Evolutionary conservation across 345 rosid species (phyloP).

Genomic region (Populus davidiana): DNA sequence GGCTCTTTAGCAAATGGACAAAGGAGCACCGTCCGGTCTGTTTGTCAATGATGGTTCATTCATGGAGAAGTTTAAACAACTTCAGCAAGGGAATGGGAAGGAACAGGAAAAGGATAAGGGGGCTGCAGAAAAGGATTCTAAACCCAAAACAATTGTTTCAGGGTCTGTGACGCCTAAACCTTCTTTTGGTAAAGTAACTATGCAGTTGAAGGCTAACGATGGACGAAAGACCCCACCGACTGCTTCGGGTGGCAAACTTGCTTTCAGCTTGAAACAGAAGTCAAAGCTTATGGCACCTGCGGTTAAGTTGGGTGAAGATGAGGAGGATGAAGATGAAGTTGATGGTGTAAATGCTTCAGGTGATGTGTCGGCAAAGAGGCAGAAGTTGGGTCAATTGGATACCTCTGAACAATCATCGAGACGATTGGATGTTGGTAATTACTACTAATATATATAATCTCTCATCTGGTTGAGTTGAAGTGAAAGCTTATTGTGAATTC

Average conservation of each 20-base stretch:
- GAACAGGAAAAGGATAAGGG: slow-evolving; percentile 36
- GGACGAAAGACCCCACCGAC: slow-evolving; percentile 33
- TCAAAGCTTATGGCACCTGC: slow-evolving; percentile 84
- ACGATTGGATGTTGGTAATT: slow-evolving; percentile 79
- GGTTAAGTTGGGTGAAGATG: slow-evolving; percentile 76
- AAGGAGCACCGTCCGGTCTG: slow-evolving; percentile 66
- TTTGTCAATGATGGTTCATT: slow-evolving; percentile 97
- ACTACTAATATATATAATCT: slow-evolving; percentile 39
- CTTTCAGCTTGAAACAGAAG: slow-evolving; percentile 95
- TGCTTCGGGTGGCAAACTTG: slow-evolving; percentile 75
- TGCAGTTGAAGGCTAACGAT: slow-evolving; percentile 51
- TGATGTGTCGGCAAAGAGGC: slow-evolving; percentile 61
- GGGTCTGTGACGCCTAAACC: slow-evolving; percentile 49
- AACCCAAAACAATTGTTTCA: slow-evolving; percentile 51
- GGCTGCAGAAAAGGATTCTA: slow-evolving; percentile 50
- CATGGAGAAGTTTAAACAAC: slow-evolving; percentile 97
- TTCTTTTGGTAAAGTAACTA: slow-evolving; percentile 34
- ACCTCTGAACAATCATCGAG: slow-evolving; percentile 43
- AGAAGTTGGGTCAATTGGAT: slow-evolving; percentile 54
- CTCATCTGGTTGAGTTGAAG: slow-evolving; percentile 23
- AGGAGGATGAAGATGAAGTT: slow-evolving; percentile 69
- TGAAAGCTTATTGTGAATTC: slow-evolving; percentile 16
- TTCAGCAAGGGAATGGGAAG: slow-evolving; percentile 72
- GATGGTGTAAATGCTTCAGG: slow-evolving; percentile 42
- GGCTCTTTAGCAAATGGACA: slow-evolving; percentile 57